Evolutionary conservation across 192 early-diverging fungal species (phyloP).

Genomic region (Haplosporangium gracile): DNA sequence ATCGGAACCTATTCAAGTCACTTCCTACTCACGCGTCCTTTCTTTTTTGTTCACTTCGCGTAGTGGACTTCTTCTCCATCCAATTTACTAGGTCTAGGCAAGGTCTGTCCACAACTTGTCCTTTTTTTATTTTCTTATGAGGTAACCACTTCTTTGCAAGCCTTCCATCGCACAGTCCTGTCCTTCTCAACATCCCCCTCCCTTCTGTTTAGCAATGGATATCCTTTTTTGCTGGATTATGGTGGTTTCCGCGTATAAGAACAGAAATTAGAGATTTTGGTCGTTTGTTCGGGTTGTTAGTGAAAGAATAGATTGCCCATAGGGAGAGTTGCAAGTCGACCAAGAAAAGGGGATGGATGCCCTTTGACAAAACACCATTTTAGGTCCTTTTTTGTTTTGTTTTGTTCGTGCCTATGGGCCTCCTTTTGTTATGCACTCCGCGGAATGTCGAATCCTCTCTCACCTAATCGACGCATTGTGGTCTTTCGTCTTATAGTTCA

Average conservation of each 20-base stretch:
- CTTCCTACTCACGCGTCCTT: background rate
- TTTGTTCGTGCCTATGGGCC: background rate
- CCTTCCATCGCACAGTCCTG: background rate
- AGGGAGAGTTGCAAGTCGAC: no score
- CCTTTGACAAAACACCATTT: background rate
- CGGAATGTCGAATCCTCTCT: background rate
- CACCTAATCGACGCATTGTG: background rate
- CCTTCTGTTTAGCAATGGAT: no score
- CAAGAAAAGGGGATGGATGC: background rate
- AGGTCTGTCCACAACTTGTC: background rate
- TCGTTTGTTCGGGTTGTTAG: no score
- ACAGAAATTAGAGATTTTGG: no score
- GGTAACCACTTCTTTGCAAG: background rate
- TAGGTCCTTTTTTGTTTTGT: background rate
- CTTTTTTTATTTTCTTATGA: background rate
- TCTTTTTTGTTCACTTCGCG: background rate
- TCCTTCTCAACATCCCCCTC: no score
- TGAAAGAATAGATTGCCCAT: no score
- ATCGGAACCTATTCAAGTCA: background rate
- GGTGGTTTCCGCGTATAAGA: no score
- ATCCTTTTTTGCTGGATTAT: no score
- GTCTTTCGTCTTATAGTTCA: background rate
- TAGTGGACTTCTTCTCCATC: background rate
- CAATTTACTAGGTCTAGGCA: background rate
- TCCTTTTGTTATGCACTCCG: constrained; percentile 1